Evolutionary conservation across 306 rosid genomes (phyloP).

Genomic region (Vigna hirtella): DNA sequence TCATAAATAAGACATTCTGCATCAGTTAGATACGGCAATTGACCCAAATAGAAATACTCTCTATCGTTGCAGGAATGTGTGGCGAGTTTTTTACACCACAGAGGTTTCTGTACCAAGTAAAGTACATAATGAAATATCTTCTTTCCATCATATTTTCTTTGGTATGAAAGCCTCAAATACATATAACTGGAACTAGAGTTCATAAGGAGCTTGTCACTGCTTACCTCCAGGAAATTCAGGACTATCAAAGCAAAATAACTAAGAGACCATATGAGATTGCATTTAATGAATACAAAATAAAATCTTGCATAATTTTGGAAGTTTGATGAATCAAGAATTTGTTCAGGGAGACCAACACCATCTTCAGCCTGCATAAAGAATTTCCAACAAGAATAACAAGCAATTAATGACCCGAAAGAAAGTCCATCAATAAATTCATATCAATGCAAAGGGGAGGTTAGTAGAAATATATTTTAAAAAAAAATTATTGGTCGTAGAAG

Average conservation of each 20-base stretch:
- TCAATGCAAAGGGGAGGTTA: not conserved
- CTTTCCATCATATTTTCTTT: constrained; percentile 35
- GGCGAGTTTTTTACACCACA: constrained; percentile 75
- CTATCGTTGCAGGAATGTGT: constrained; percentile 70
- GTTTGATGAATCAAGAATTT: constrained; percentile 74
- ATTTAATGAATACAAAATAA: constrained; percentile 66
- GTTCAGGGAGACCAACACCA: constrained; percentile 91
- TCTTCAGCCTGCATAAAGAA: constrained; percentile 87
- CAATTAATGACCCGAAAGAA: constrained; percentile 36
- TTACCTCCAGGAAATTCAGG: constrained; percentile 92
- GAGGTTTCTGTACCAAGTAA: constrained; percentile 72
- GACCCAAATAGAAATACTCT: constrained; percentile 88
- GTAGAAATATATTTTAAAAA: not conserved
- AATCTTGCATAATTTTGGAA: constrained; percentile 71
- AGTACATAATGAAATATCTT: constrained; percentile 36
- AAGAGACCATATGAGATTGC: constrained; percentile 70
- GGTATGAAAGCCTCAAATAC: constrained; percentile 27
- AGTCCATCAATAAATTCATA: constrained; percentile 10
- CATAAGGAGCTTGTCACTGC: constrained; percentile 38
- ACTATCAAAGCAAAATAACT: constrained; percentile 71
- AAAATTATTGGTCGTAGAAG: no score
- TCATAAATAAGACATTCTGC: constrained; percentile 75
- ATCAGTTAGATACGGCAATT: constrained; percentile 83
- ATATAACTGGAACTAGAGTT: constrained; percentile 25
- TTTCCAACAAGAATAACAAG: constrained; percentile 45